Percentiles rank a stretch among this genome's conserved stretches.
These are phyloP conservation scores for Golubevia sp. DNA, from an alignment of 1,284 basidiomycete species.

Conservation along the genomic window DNA sequence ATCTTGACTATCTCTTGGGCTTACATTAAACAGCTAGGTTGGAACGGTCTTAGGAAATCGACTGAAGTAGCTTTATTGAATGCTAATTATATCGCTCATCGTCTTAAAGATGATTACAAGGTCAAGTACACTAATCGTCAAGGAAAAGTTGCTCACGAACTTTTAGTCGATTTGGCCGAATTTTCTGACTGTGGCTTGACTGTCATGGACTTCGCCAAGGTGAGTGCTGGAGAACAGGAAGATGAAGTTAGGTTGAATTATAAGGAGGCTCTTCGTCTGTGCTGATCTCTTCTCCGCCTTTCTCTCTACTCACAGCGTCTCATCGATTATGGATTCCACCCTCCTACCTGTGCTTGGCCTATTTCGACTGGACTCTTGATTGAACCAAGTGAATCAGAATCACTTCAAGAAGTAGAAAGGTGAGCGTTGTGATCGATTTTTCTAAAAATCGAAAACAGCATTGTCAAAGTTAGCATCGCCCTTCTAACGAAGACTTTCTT, in stretches of 20 bases:
- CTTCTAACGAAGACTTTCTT: neutral
- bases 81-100: constrained; percentile 55
- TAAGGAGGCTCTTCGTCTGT: neutral
- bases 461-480: too few relatives aligned
- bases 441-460: too few relatives aligned
- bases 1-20: constrained; percentile 60
- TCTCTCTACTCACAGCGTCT: constrained; percentile 18
- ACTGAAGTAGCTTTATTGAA: constrained; percentile 45
- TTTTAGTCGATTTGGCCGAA: constrained; percentile 54
- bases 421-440: constrained; percentile 4
- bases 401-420: constrained; percentile 43
- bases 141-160: constrained; percentile 52
- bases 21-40: constrained; percentile 59
- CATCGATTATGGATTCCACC: constrained; percentile 58
- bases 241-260: neutral
- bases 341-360: constrained; percentile 58
- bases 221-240: neutral
- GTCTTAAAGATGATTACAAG: constrained; percentile 55
- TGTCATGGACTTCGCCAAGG: constrained; percentile 56
- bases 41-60: constrained; percentile 46
- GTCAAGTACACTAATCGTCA: constrained; percentile 50
- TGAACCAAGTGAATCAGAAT: constrained; percentile 58
- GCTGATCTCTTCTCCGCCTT: neutral
- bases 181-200: constrained; percentile 38
- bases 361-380: constrained; percentile 55